A percentile compares a stretch with the other conserved stretches of the same genome.
Conservation (phyloP, 495 filamentous ascomycete species). For the Stereocaulon alpinum region DNA sequence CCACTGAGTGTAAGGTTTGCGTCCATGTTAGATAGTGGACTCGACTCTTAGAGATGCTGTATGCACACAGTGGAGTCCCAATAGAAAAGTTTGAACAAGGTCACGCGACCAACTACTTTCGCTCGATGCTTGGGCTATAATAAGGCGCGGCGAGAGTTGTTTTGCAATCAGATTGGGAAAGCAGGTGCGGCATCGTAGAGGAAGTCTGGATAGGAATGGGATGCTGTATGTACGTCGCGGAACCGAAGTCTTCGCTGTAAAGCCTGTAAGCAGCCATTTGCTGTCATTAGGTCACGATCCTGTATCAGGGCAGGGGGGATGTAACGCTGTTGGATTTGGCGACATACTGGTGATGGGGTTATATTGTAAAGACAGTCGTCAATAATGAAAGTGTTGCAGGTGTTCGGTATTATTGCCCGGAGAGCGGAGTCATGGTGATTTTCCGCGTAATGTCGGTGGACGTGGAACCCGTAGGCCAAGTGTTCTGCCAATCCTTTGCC, state of each 20-base stretch:
- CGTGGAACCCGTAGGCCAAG: too few species aligned
- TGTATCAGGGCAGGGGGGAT: too few species aligned
- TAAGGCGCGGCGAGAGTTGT: neutral
- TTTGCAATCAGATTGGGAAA: neutral
- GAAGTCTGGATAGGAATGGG: neutral
- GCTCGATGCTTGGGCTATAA: neutral
- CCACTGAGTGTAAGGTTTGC: conserved; percentile 24
- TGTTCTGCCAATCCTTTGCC: too few species aligned
- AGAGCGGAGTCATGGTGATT: too few species aligned
- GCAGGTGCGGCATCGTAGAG: neutral
- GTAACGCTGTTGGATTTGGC: too few species aligned
- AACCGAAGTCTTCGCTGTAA: neutral
- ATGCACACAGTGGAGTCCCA: conserved; percentile 12
- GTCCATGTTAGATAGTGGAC: conserved; percentile 12
- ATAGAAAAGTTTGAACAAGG: neutral
- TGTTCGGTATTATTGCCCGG: too few species aligned
- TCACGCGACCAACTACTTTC: conserved; percentile 7
- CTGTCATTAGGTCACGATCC: neutral
- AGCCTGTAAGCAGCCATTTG: neutral
- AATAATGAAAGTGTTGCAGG: too few species aligned
- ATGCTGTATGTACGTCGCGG: neutral
- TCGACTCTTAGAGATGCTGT: neutral
- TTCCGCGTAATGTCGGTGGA: too few species aligned
- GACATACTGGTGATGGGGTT: too few species aligned
- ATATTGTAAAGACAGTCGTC: neutral